Percentiles rank a stretch among this genome's conserved stretches.
These are phyloP conservation scores for Alternaria solani DNA, from an alignment of 2,329 filamentous ascomycete genomes.

Conservation along the genomic window DNA sequence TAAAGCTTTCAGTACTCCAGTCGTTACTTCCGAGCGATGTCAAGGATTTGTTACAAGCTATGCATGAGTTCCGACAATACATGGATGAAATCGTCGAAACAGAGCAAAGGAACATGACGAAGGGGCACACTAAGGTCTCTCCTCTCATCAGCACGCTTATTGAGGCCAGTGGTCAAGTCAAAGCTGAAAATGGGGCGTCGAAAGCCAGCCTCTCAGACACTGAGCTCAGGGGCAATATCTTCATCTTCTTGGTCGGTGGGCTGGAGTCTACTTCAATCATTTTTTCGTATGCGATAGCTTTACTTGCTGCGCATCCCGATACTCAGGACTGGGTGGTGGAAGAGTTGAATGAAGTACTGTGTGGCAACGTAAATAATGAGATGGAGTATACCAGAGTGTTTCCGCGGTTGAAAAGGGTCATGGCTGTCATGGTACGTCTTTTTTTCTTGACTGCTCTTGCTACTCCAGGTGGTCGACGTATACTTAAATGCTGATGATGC, in stretches of 20 bases:
- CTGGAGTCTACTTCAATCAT: conserved; percentile 55
- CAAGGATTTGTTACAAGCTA: conserved; percentile 26
- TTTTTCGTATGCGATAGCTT: conserved; percentile 58
- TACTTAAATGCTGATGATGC: not conserved
- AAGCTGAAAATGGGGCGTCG: not conserved
- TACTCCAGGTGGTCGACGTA: not conserved
- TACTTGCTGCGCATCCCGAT: conserved; percentile 57
- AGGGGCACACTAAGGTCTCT: conserved; percentile 33
- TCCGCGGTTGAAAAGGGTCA: conserved; percentile 54
- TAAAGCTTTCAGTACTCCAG: conserved; percentile 10
- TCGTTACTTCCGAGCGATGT: conserved; percentile 27
- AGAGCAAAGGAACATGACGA: not conserved
- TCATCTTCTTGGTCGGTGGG: conserved; percentile 42
- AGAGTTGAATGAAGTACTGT: conserved; percentile 55
- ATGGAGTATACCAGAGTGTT: conserved; percentile 54
- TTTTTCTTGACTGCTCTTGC: not conserved
- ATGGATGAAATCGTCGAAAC: conserved; percentile 20
- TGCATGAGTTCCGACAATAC: conserved; percentile 28
- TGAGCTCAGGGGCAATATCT: conserved; percentile 44
- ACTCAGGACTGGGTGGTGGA: conserved; percentile 63
- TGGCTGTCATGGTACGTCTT: conserved; percentile 58
- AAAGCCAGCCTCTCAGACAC: conserved; percentile 21
- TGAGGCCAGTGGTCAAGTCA: conserved; percentile 20
- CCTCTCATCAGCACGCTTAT: conserved; percentile 35
- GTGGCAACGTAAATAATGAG: conserved; percentile 16